A percentile compares a stretch with the other conserved stretches of the same genome.
These are phyloP conservation scores for Thermochaetoides dissita DNA, from an alignment of 2,329 filamentous ascomycete species.

Conservation along the genomic window DNA sequence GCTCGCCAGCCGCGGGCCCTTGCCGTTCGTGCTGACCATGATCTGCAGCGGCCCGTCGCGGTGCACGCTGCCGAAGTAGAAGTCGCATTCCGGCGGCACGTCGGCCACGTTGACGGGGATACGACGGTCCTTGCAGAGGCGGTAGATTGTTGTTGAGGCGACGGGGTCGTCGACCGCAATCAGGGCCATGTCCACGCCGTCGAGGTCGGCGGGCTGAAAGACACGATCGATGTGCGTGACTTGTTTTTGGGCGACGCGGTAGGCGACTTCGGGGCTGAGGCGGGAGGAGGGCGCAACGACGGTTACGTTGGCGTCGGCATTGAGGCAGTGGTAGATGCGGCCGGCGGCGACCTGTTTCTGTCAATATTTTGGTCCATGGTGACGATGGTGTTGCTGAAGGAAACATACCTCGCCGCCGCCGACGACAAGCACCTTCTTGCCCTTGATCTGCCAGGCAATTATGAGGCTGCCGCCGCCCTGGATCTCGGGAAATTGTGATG, in stretches of 20 bases:
- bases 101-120: constrained; percentile 94
- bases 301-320: constrained; percentile 82
- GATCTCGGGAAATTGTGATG: constrained; percentile 55
- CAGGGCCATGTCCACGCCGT: constrained; percentile 72
- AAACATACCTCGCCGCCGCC: constrained; percentile 78
- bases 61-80: constrained; percentile 95
- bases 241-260: constrained; percentile 61
- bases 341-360: constrained; percentile 73
- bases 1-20: constrained; percentile 80
- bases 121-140: constrained; percentile 70
- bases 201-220: constrained; percentile 78
- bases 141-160: constrained; percentile 84
- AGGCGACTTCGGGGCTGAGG: constrained; percentile 76
- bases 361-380: constrained; percentile 1
- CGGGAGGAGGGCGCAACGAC: constrained; percentile 69
- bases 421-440: constrained; percentile 80
- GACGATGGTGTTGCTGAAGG: background rate
- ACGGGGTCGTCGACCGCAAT: constrained; percentile 86
- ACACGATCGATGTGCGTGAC: constrained; percentile 68
- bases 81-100: constrained; percentile 92
- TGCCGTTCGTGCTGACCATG: constrained; percentile 98
- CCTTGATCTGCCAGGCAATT: constrained; percentile 85
- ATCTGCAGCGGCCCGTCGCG: constrained; percentile 90
- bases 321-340: constrained; percentile 84
- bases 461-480: constrained; percentile 88